Base-by-base conservation (phyloP, 371 early-diverging fungal species). In the Nematocida ironsii region DNA sequence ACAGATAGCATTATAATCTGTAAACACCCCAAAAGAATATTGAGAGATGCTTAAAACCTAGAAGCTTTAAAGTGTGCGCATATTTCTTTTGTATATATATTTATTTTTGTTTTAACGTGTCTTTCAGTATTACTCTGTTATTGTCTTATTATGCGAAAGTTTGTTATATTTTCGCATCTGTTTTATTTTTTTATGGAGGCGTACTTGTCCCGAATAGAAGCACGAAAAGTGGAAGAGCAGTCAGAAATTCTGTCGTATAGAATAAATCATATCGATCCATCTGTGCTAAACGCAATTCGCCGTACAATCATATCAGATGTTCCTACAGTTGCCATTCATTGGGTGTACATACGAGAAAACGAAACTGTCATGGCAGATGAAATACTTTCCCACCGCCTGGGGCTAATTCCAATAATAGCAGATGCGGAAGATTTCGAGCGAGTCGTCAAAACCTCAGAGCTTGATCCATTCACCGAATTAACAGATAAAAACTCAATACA, bases 341-440 rank as follows among this genome's bases (percentile, higher is more conserved):
- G 91, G 57, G 95, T 97, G 13, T 95, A 91, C 85, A 90, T 97
- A 69, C 86, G 90, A 89, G 92, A 95, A 89, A 96, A 97, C 89
- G 94, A 92, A 13, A 91, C 92, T 4, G 90, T 97, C 54, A 91
- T 99, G 84, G 92, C 93, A 72, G 99, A 99, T 85, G 98, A 99
- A 87, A 91, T 96, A 3, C 86, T 98, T 54, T 91, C 96, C n/a
- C 95, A 96, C 83, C 91, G 99, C 75, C 87, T 99, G 47, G 98
- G 98, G 42, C 88, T 99, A 80, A 90, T 98, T 68, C 99, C 99
- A 48, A 92, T 97, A 81, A 86, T 90, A 58, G 93, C 91, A 6
- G 92, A 94, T 86, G 93, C 95, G 25, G 84, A 88, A 4, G 27
- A 5, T 13, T 16, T 78, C 11, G 39, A 40, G 33, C 5, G 5